Percentiles rank a stretch among this genome's conserved stretches.
phyloP scores from a whole-genome alignment of 106 monocot species.

The Posidonia australis region DNA sequence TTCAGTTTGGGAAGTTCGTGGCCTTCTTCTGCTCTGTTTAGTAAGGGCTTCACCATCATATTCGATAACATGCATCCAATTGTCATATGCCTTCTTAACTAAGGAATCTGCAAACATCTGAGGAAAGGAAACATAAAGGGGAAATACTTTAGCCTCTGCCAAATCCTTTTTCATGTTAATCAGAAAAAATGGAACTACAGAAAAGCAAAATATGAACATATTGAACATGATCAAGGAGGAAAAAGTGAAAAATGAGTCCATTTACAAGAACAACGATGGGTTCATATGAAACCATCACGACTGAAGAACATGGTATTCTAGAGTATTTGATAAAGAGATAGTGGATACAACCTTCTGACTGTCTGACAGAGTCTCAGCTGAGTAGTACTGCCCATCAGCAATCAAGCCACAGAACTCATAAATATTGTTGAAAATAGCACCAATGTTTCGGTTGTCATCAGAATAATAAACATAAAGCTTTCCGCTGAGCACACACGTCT shows the following conservation, averaged over 20 bases:
- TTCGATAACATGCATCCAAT: conserved; percentile 51
- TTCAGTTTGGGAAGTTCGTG: neutral
- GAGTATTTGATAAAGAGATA: neutral
- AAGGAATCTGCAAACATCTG: conserved; percentile 45
- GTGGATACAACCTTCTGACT: conserved; percentile 51
- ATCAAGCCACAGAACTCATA: conserved; percentile 81
- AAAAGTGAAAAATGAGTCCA: neutral
- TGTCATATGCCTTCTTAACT: conserved; percentile 52
- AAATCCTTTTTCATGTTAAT: neutral
- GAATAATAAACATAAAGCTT: conserved; percentile 81
- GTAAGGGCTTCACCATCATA: conserved; percentile 49
- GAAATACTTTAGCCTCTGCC: neutral
- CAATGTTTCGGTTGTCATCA: conserved; percentile 53
- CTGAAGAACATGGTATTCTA: too few relatives aligned
- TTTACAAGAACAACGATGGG: too few relatives aligned
- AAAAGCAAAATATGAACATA: neutral
- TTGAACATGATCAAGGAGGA: neutral
- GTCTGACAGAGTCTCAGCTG: conserved; percentile 58
- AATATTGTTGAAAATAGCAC: conserved; percentile 85
- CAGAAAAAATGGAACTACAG: neutral
- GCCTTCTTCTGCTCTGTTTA: conserved; percentile 10
- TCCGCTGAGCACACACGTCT: conserved; percentile 80
- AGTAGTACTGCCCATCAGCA: conserved; percentile 54
- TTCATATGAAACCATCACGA: too few relatives aligned
- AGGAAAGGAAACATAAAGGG: neutral